Evolutionary conservation across 169 alveolate species (phyloP), one percentile per base, ranked within the genome.

Genomic region (Eimeria maxima): DNA sequence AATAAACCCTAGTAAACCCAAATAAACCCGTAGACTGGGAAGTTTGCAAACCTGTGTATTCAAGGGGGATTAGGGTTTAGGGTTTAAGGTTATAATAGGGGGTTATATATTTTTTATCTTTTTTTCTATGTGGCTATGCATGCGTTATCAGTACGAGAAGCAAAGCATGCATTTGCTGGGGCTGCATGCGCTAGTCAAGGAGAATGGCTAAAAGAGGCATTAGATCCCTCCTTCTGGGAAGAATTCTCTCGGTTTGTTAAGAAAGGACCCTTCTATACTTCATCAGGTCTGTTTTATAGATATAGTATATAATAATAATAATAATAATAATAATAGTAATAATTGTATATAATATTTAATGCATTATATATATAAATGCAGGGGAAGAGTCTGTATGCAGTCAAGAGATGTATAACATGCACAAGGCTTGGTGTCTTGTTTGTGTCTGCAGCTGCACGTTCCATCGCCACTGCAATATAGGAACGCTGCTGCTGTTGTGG

Each of bases 161-260:
- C 89, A 33, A 78, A 78, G 89, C 89, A 78, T 10, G 89, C 89
- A 18, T 78, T 78, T 65, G 89, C 89, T 29, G 24, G 27, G 65
- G 89, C 60, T 13, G 89, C 65, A 1, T 78, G 89, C 63, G 65
- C 8, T 11, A 65, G 38, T 6, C 89, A 78, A 45, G 33, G 89
- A n/a, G 89, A 78, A 33, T 78, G 89, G 89, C 33, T 78, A 44
- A 53, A 33, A 13, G 63, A 78, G 5, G 89, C 89, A 16, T 27
- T 78, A 29, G 89, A 78, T 57, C 60, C 89, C 16, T 38, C 89
- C 38, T 78, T 78, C 33, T 27, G 89, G 65, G 65, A 20, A n/a
- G 89, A 33, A 3, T 78, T 78, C 89, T 78, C 47, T 10, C 20
- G 33, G 8, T 78, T 44, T 11, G 89, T 65, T 13, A 44, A 45